Percentiles rank a stretch among this genome's conserved stretches.
phyloP scores from a whole-genome alignment of 2,329 filamentous ascomycete species.

The Cercospora brassicicola region DNA sequence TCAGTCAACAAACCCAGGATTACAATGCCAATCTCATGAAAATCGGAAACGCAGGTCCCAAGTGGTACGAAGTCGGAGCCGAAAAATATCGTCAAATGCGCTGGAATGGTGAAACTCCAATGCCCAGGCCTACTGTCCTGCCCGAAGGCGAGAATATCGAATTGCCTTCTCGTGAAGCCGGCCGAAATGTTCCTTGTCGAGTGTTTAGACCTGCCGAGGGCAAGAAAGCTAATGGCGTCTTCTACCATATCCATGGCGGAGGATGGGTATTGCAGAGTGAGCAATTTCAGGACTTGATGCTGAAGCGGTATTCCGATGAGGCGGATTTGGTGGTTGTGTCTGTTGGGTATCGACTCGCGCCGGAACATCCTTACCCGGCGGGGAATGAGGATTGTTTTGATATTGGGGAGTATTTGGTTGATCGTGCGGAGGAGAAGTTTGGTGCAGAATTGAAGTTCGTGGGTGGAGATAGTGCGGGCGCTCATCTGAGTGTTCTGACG shows the following conservation, averaged over 20 bases:
- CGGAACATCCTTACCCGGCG: constrained; percentile 59
- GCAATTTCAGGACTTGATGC: constrained; percentile 47
- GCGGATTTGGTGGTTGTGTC: constrained; percentile 54
- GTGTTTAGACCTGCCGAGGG: constrained; percentile 54
- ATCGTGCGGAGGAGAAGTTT: constrained; percentile 47
- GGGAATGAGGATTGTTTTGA: constrained; percentile 60
- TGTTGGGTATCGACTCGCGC: constrained; percentile 61
- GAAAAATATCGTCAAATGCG: constrained; percentile 57
- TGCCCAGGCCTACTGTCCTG: constrained; percentile 46
- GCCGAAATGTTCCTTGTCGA: constrained; percentile 54
- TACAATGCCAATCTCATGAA: constrained; percentile 50
- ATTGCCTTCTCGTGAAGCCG: constrained; percentile 55
- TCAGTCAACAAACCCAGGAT: constrained; percentile 44
- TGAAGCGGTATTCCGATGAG: constrained; percentile 54
- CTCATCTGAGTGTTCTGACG: constrained; percentile 51
- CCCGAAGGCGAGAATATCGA: constrained; percentile 49
- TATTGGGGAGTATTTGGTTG: constrained; percentile 55
- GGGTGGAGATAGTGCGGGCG: constrained; percentile 56
- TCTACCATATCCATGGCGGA: constrained; percentile 58
- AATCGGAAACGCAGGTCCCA: constrained; percentile 46
- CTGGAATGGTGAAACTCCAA: constrained; percentile 53
- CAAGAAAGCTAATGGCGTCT: constrained; percentile 38
- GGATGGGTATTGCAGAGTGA: constrained; percentile 50
- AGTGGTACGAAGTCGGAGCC: constrained; percentile 58
- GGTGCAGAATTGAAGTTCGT: constrained; percentile 41